Evolutionary conservation across 371 early-diverging fungal genomes (phyloP), one percentile per base, ranked within the genome.

Genomic region (Mucor plumbeus): DNA sequence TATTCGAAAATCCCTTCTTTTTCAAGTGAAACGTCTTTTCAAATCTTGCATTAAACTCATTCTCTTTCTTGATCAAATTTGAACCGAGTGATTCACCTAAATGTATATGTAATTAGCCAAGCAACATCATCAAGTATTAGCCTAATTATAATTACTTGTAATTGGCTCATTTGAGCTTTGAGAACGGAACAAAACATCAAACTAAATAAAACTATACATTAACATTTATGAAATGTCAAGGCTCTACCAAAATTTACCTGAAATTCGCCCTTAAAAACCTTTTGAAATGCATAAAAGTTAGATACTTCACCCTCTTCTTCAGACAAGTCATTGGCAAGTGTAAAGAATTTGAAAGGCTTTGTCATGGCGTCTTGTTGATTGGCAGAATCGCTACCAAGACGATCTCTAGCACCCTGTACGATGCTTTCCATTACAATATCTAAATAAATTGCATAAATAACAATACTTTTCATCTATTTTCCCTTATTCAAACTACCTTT

Each of bases 11-110:
- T 1, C 91, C 92, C 47, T 91, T 92, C 38, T 78, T 73, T 31
- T 72, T 67, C 11, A 98, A 79, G 13, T 81, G 80, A 74, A 95
- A 97, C 0, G 80, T 84, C 0, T 80, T 54, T 70, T 95, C 94
- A 70, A 98, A 98, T 17, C 91, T 81, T 14, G 74, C 38, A 59
- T 94, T 90, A 70, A 95, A 97, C 14, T 66, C 71, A 7, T 69
- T 34, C 59, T 69, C 76, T 21, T 72, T 69, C 19, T 62, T 67
- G 8, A 68, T 68, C 26, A 76, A 64, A 41, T 72, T 68, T 10
- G 71, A 14, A 44, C 59, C 64, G 39, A 67, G 61, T 1, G 58
- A 39, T 65, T 69, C 82, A 39, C 72, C 78, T 77, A 41, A 3
- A 26, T 26, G 26, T 3, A 26, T 3, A 26, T 26, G 26, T 26